Percentiles rank a stretch among this genome's conserved stretches.
Evolutionary conservation across 2,329 filamentous ascomycete genomes (phyloP).

Genomic region (Lecanoromycetidae sp.): DNA sequence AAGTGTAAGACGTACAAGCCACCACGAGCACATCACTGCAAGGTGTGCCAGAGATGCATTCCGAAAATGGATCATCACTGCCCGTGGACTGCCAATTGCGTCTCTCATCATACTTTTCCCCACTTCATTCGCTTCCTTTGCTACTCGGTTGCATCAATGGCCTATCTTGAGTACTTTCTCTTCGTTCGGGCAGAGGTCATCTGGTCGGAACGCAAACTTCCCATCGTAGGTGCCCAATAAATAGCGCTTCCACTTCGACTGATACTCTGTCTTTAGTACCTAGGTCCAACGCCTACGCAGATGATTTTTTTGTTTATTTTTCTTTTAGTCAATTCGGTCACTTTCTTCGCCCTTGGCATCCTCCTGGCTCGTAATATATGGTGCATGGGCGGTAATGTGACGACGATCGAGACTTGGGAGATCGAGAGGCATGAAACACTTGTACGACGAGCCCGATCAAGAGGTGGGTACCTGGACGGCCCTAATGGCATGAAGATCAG

Average conservation of each 20-base stretch:
- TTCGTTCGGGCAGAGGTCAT: conserved; percentile 40
- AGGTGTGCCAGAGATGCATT: conserved; percentile 49
- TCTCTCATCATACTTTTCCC: conserved; percentile 52
- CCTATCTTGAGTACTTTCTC: conserved; percentile 44
- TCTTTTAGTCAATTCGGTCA: conserved; percentile 42
- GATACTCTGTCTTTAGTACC: conserved; percentile 34
- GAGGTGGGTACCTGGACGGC: conserved; percentile 47
- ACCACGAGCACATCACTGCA: conserved; percentile 53
- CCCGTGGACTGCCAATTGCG: conserved; percentile 54
- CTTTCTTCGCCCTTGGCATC: conserved; percentile 43
- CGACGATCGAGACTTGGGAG: conserved; percentile 54
- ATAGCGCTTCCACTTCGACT: not conserved
- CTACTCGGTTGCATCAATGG: conserved; percentile 46
- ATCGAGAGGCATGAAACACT: conserved; percentile 38
- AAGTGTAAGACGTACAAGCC: conserved; percentile 51
- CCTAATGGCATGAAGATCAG: conserved; percentile 43
- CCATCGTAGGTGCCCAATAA: conserved; percentile 36
- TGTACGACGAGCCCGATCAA: conserved; percentile 33
- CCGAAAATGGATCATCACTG: conserved; percentile 58
- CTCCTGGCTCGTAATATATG: conserved; percentile 44
- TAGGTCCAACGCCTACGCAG: conserved; percentile 43
- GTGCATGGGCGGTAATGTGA: conserved; percentile 45
- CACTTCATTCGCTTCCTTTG: conserved; percentile 54
- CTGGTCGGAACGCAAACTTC: conserved; percentile 44
- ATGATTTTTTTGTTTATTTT: conserved; percentile 45